Evolutionary conservation across 2,329 filamentous ascomycete species (phyloP), one percentile per base, ranked within the genome.

Genomic region (Diaporthe citri): DNA sequence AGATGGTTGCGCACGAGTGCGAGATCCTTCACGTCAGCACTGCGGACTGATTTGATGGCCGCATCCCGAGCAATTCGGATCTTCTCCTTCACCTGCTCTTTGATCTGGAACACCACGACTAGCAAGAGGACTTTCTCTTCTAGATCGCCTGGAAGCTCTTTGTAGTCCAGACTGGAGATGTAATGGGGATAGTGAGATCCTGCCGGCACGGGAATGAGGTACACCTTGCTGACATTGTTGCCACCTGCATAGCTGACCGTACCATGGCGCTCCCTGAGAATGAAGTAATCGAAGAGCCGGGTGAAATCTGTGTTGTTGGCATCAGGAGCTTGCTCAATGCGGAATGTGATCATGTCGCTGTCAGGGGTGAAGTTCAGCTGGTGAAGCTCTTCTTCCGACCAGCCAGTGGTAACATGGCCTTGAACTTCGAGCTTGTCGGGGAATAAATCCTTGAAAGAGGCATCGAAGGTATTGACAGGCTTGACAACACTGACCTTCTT

Each of bases 351-450:
- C 34, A 25, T n/a, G 31, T 70, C 66, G 0, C 15, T 12, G 2
- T 0, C 4, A 10, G 8, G n/a, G 25, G 20, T 17, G 34, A n/a
- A 20, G 2, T 17, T 2, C 0, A 25, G 28, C 1, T 6, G 0
- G 2, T 2, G 2, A 10, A 55, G 8, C 4, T 3, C 48, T 0
- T 9, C 6, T 20, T 22, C 25, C n/a, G 34, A 15, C 2, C 1
- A 2, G n/a, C 13, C 15, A 17, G 8, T 4, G n/a, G 36, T 13
- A 3, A 39, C 4, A 28, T 28, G 7, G 8, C 6, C 12, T 2
- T 4, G 20, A 20, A 56, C 3, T 2, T 15, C 2, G 9, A n/a
- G 25, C 3, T 56, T 3, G 2, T 41, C 3, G 3, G 66, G 48
- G 1, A 70, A 1, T 5, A 70, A 28, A 1, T 9, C 17, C 5